A percentile compares a stretch with the other conserved stretches of the same genome.
phyloP scores from a whole-genome alignment of 2,329 filamentous ascomycete genomes.

The Hypoxylon sp. region DNA sequence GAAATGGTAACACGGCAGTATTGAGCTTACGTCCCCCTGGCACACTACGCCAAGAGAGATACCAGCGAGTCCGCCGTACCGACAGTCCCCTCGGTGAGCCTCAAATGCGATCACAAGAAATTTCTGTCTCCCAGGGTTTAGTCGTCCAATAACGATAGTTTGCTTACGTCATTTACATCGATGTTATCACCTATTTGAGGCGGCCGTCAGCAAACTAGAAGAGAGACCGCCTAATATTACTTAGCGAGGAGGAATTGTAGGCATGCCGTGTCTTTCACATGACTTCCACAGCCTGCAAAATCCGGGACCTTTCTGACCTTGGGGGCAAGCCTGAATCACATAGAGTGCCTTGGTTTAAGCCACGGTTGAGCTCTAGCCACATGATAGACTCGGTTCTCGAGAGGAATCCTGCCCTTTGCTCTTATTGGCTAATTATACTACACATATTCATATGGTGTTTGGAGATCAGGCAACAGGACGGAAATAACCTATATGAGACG shows the following conservation, averaged over 20 bases:
- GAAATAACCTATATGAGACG: constrained; percentile 1
- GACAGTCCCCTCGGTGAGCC: constrained; percentile 16
- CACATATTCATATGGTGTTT: not conserved
- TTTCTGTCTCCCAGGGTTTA: constrained; percentile 13
- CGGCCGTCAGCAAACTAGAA: constrained; percentile 14
- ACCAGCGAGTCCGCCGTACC: not conserved
- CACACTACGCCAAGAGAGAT: not conserved
- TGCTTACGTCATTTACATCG: constrained; percentile 28
- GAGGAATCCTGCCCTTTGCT: not conserved
- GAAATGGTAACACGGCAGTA: constrained; percentile 6
- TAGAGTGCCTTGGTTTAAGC: not conserved
- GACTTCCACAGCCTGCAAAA: constrained; percentile 1
- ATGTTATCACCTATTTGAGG: constrained; percentile 4
- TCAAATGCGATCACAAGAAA: not conserved
- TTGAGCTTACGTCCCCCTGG: constrained; percentile 13
- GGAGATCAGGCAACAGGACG: not conserved
- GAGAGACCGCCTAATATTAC: constrained; percentile 2
- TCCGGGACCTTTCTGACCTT: not conserved
- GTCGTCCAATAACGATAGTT: constrained; percentile 6
- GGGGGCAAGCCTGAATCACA: not conserved
- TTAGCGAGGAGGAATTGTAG: not conserved
- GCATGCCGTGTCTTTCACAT: not conserved
- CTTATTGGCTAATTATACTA: constrained; percentile 10
- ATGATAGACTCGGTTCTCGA: not conserved
- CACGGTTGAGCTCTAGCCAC: not conserved